Percentiles rank a stretch among this genome's conserved stretches.
These are phyloP conservation scores for Ochetophila trinervis DNA, from an alignment of 306 rosid species.

Conservation along the genomic window DNA sequence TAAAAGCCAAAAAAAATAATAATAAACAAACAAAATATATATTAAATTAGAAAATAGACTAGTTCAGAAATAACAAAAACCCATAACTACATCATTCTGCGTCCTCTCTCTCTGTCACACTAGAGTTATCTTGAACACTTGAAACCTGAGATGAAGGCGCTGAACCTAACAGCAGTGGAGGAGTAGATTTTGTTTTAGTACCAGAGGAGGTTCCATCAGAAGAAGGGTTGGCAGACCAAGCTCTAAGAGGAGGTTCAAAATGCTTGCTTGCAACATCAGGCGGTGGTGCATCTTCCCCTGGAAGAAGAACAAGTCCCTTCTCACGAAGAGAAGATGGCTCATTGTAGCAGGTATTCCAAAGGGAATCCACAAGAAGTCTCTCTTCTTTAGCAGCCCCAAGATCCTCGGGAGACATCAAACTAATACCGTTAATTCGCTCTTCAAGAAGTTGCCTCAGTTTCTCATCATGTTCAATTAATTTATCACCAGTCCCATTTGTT, in stretches of 20 bases:
- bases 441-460: constrained; percentile 72
- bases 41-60: not conserved
- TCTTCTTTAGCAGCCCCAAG: constrained; percentile 76
- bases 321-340: constrained; percentile 65
- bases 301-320: constrained; percentile 81
- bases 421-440: constrained; percentile 57
- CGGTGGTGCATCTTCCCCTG: constrained; percentile 71
- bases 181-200: constrained; percentile 40
- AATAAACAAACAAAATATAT: not conserved
- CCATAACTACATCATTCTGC: constrained; percentile 3
- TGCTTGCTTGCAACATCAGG: constrained; percentile 80
- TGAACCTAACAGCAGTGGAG: constrained; percentile 64
- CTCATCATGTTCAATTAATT: constrained; percentile 45
- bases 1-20: constrained; percentile 25
- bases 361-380: constrained; percentile 73
- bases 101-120: constrained; percentile 25
- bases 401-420: constrained; percentile 71
- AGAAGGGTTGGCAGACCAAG: constrained; percentile 42
- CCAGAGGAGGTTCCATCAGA: constrained; percentile 34
- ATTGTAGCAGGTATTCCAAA: constrained; percentile 64
- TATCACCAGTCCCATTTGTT: constrained; percentile 23
- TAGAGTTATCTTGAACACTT: constrained; percentile 28
- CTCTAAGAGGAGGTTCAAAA: constrained; percentile 80
- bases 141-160: constrained; percentile 42
- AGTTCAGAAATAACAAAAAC: not conserved